phyloP scores from a whole-genome alignment of 345 rosid genomes.

The Camelina hispida region DNA sequence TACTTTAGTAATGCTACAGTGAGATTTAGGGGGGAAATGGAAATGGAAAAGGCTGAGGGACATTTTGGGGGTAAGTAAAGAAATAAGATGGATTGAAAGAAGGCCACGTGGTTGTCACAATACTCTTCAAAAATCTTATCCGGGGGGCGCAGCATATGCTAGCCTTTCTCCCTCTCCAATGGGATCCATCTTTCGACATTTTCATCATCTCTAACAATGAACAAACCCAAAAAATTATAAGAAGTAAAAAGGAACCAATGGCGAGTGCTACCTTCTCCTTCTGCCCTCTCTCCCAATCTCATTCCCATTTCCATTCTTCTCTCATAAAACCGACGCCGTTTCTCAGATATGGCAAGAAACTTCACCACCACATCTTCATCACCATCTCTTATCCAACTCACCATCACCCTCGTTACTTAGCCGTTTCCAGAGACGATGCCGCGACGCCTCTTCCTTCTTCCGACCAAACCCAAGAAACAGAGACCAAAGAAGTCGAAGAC shows the following conservation, averaged over 20 bases:
- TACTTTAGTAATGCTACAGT: too few relatives aligned
- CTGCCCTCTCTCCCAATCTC: constrained; percentile 48
- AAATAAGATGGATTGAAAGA: constrained; percentile 14
- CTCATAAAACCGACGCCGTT: constrained; percentile 42
- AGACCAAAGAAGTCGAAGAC: constrained; percentile 30
- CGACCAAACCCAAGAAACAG: constrained; percentile 27
- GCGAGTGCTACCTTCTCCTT: constrained; percentile 74
- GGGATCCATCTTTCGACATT: constrained; percentile 4
- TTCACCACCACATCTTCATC: constrained; percentile 20
- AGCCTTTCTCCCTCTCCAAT: constrained; percentile 27
- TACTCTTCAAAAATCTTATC: constrained; percentile 44
- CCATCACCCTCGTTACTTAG: constrained; percentile 53
- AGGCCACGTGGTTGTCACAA: constrained; percentile 40
- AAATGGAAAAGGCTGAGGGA: neutral
- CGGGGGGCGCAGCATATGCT: neutral
- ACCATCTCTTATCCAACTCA: constrained; percentile 34
- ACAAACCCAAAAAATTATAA: constrained; percentile 23
- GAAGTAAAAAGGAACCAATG: constrained; percentile 44
- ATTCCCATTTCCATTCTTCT: constrained; percentile 18
- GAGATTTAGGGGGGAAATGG: too few relatives aligned
- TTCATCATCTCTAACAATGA: constrained; percentile 33
- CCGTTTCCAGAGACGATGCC: constrained; percentile 80
- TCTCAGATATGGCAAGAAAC: constrained; percentile 36
- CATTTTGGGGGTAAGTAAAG: constrained; percentile 3
- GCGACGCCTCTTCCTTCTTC: constrained; percentile 43